These are phyloP conservation scores for Rhizophagus prolifer DNA, from an alignment of 192 early-diverging fungal genomes.

Conservation along the genomic window DNA sequence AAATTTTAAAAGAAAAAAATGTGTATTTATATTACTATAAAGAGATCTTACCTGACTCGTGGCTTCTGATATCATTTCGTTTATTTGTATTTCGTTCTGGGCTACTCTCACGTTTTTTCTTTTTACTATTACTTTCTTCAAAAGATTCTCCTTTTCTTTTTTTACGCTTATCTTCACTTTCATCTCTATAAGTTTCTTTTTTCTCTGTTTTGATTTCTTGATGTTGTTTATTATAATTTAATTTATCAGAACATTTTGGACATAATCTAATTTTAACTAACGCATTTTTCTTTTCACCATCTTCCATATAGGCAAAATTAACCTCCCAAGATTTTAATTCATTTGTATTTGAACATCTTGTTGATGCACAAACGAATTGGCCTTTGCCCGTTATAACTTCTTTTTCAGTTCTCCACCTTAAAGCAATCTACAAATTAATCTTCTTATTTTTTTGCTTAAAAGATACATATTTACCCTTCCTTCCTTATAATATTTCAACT, in stretches of 20 bases:
- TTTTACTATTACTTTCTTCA: neutral
- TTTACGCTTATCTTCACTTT: neutral
- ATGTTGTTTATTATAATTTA: constrained; percentile 71
- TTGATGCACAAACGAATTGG: constrained; percentile 72
- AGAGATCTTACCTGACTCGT: neutral
- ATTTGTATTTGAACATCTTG: constrained; percentile 45
- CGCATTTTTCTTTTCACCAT: constrained; percentile 70
- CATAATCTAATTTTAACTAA: constrained; percentile 82
- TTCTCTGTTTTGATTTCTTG: constrained; percentile 30
- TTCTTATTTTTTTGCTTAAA: constrained; percentile 45
- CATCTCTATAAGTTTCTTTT: neutral
- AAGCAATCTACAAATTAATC: constrained; percentile 49
- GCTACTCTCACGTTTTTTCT: neutral
- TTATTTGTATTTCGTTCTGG: neutral
- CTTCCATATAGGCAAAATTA: constrained; percentile 80
- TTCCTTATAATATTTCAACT: constrained; percentile 71
- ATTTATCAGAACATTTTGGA: constrained; percentile 60
- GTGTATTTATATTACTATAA: too few species aligned
- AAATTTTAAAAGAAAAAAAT: neutral
- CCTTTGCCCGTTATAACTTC: constrained; percentile 74
- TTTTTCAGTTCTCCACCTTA: constrained; percentile 69
- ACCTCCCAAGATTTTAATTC: constrained; percentile 79
- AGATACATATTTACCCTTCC: constrained; percentile 42
- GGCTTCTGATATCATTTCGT: neutral
- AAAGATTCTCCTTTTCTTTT: constrained; percentile 1